A percentile compares a stretch with the other conserved stretches of the same genome.
These are phyloP conservation scores for Saccharomycopsis oosterbeekiorum DNA, from an alignment of 805 yeast genomes.

Conservation along the genomic window DNA sequence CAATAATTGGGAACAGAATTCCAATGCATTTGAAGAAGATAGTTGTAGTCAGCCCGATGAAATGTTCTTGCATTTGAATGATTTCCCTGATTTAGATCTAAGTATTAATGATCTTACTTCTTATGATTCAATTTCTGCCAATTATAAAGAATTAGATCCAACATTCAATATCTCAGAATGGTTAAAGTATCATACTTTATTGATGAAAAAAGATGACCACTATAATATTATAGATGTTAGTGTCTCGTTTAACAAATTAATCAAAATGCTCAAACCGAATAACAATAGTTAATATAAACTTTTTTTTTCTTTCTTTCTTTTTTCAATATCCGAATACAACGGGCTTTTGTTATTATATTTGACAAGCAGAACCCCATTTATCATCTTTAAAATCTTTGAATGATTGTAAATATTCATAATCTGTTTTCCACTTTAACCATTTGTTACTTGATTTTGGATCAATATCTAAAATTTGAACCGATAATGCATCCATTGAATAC, in stretches of 20 bases:
- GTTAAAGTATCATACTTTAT: not conserved
- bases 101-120: not conserved
- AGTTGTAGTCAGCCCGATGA: not conserved
- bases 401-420: slow-evolving; percentile 27
- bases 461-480: slow-evolving; percentile 38
- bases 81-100: not conserved
- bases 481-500: slow-evolving; percentile 13
- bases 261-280: not conserved
- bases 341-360: not conserved
- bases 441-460: slow-evolving; percentile 39
- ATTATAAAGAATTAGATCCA: not conserved
- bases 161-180: not conserved
- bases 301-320: too few relatives aligned
- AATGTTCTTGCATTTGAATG: not conserved
- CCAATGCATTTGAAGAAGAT: not conserved
- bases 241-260: not conserved
- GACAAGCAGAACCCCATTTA: not conserved
- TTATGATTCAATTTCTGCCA: not conserved
- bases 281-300: not conserved
- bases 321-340: not conserved
- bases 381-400: not conserved
- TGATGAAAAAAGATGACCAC: not conserved
- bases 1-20: not conserved
- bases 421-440: slow-evolving; percentile 37
- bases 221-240: not conserved